These are phyloP conservation scores for Puccinia triticina DNA, from an alignment of 1,284 basidiomycete genomes.

Conservation along the genomic window DNA sequence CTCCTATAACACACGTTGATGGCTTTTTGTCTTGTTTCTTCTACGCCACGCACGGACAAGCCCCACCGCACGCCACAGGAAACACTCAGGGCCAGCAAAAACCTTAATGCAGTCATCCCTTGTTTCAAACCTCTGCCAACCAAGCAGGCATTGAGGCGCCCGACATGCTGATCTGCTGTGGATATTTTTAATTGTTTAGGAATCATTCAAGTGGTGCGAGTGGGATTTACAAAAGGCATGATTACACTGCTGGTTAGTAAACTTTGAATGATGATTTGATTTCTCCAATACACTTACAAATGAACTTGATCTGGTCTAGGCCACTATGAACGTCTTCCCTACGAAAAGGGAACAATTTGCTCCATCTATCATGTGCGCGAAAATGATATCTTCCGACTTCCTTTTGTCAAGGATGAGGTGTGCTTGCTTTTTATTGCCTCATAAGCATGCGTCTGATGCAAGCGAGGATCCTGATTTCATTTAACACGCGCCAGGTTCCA, in stretches of 20 bases:
- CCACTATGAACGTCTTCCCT: slow-evolving; percentile 72
- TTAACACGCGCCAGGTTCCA: background rate
- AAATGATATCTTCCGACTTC: slow-evolving; percentile 69
- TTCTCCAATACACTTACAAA: background rate
- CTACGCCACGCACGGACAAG: too few species aligned
- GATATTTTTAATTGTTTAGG: slow-evolving; percentile 87
- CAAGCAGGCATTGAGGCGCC: slow-evolving; percentile 73
- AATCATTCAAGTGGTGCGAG: slow-evolving; percentile 82
- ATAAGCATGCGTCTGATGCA: background rate
- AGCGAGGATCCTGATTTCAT: background rate
- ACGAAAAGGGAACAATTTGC: slow-evolving; percentile 70
- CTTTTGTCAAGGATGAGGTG: slow-evolving; percentile 76
- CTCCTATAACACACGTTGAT: too few species aligned
- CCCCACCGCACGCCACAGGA: too few species aligned
- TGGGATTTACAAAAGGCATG: slow-evolving; percentile 84
- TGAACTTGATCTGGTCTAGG: slow-evolving; percentile 62
- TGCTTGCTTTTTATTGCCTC: slow-evolving; percentile 30
- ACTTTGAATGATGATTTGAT: background rate
- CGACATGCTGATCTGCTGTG: slow-evolving; percentile 79
- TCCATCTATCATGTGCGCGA: slow-evolving; percentile 90
- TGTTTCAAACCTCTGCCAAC: too few species aligned
- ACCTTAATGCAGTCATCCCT: too few species aligned
- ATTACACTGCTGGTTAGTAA: slow-evolving; percentile 74
- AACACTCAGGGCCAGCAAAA: too few species aligned
- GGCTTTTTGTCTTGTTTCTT: too few species aligned